Evolutionary conservation across 768 basidiomycete genomes (phyloP), one percentile per base, ranked within the genome.

Genomic region (Omphalotus guepiniiformis): DNA sequence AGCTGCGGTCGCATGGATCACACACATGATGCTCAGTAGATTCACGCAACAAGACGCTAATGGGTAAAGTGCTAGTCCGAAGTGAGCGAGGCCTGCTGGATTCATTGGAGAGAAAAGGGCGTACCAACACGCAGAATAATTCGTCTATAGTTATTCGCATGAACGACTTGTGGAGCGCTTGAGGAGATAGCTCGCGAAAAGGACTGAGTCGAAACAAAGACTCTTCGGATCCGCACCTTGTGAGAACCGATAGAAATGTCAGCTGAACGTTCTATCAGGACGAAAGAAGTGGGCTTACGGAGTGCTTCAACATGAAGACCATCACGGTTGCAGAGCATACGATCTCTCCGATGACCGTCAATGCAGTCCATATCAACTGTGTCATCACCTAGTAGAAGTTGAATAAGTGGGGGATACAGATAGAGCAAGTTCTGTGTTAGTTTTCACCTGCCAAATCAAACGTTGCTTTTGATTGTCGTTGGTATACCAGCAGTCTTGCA

Each of bases 261-360:
- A 45, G 4, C 21, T 26, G 9, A 8, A 47, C 39, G 19, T 32
- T 44, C 2, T n/a, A n/a, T n/a, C n/a, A 26, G n/a, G n/a, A n/a
- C n/a, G n/a, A n/a, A n/a, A n/a, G n/a, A n/a, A 16, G 38, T 26
- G 4, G 54, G 32, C 57, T 46, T 47, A 63, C 61, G 42, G 64
- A 56, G 40, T 57, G 53, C n/a, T 35, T 47, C 21, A 57, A n/a
- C 39, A 57, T 43, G 34, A 39, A 54, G 21, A 52, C 27, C 4
- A 57, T 38, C 21, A 57, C 55, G 2, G 38, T 36, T 13, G 34
- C 12, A 3, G 53, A 32, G 16, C 44, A 28, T 2, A 47, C 13
- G 15, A 57, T 32, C 38, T 57, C 55, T 6, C 53, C 55, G 2
- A 48, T 25, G 23, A 52, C 53, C 15, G 53, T 47, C 6, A 57